Base-by-base conservation (phyloP, 257 asterid species). In the Solanum clarkiae region DNA sequence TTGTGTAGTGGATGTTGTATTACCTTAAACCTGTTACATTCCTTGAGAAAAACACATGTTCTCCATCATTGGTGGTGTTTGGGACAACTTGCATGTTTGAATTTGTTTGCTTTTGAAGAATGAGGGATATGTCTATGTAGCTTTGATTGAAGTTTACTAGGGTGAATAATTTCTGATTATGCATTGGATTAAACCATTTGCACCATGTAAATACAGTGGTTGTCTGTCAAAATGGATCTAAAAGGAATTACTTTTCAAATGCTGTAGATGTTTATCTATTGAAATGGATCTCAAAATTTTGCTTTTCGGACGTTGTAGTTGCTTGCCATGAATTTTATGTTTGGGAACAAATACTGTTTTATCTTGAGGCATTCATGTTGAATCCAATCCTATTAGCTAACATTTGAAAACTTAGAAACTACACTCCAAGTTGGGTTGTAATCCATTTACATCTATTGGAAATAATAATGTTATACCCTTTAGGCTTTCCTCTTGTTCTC, bases 361-460 rank as follows among this genome's bases (percentile, higher is more conserved):
- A 70, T 51, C 24, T 83, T 53, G 49, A 24, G 82, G 62, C 82
- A 49, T 75, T 75, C 82, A 24, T 49, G 24, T 75, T 8, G 9
- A 86, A 69, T 89, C 77, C 53, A 88, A 82, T 86, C 89, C 51
- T 32, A 22, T 18, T 18, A 65, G 80, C n/a, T 12, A 49, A 47
- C 22, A 29, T 10, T 66, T 36, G 8, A 17, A 26, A 24, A 5
- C n/a, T 22, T 81, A 11, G 36, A 32, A 32, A 32, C 36, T 32
- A 32, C n/a, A 36, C 13, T 10, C 14, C 32, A 68, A 68, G n/a
- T 32, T 32, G 22, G 53, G 51, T 36, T 71, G 8, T 42, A 42
- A 45, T 42, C 20, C 57, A 10, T 72, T 72, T n/a, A 20, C 81
- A 47, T 74, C 81, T 74, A 2, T 45, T 74, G 81, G 40, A 47